Conservation (phyloP, 768 basidiomycete genomes). For the Lactarius quietus region DNA sequence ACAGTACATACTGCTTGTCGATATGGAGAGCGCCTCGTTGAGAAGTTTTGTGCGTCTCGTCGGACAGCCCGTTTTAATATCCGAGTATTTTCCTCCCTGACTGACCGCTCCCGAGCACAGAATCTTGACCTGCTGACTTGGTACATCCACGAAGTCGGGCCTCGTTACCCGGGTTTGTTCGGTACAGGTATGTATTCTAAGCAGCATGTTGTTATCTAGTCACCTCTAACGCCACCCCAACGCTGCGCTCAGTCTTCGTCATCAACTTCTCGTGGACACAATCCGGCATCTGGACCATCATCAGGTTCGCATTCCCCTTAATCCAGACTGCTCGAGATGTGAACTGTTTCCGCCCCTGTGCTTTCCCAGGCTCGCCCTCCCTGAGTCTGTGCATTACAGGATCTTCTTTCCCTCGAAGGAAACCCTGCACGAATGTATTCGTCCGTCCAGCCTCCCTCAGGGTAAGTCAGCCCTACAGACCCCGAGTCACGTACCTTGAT, state of each 20-base stretch:
- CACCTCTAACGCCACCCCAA: conserved; percentile 19
- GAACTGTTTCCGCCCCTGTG: background rate
- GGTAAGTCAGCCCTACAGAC: conserved; percentile 39
- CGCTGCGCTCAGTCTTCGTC: conserved; percentile 51
- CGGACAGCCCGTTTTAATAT: conserved; percentile 11
- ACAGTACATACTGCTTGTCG: conserved; percentile 67
- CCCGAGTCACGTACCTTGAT: conserved; percentile 18
- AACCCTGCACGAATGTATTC: conserved; percentile 55
- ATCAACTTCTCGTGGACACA: conserved; percentile 75
- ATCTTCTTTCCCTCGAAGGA: conserved; percentile 61
- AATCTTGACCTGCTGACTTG: conserved; percentile 60
- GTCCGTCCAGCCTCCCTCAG: conserved; percentile 50
- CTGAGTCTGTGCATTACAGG: conserved; percentile 53
- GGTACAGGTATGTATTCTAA: conserved; percentile 52
- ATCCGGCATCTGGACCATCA: conserved; percentile 60
- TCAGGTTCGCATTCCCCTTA: conserved; percentile 43
- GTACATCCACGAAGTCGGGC: conserved; percentile 61
- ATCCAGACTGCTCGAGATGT: background rate
- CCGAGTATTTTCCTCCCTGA: conserved; percentile 22
- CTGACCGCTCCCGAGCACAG: conserved; percentile 34
- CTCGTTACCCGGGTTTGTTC: conserved; percentile 72
- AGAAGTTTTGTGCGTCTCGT: conserved; percentile 50
- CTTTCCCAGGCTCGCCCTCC: conserved; percentile 54
- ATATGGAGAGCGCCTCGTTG: conserved; percentile 54
- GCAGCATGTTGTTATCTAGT: conserved; percentile 16